Evolutionary conservation across 148 eudicot genomes (phyloP), one percentile per base, ranked within the genome.

Genomic region (Simmondsia chinensis): DNA sequence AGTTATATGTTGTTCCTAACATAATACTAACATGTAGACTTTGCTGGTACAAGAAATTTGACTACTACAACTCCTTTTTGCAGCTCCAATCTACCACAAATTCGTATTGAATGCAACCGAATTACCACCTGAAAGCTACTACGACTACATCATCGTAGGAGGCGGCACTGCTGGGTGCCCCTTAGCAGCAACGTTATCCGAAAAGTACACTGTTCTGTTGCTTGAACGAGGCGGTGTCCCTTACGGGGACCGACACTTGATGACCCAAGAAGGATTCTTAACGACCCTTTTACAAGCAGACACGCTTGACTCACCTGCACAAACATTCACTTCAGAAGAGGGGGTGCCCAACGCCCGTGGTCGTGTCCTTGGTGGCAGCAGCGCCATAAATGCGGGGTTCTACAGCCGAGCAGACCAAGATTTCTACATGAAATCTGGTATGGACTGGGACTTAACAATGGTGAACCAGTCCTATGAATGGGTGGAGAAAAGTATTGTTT

Each of bases 311-410:
- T 91, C 97, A 4, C 80, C 95, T 31, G 94, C 97, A 4, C 82
- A 82, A 26, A 69, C 80, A 4, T 91, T 91, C 53, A 79, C 73
- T 16, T 91, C 97, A 5, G 97, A 85, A 41, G 97, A 89, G 6
- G 94, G 95, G 0, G 97, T 91, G 9, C 95, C 88, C 6, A 91
- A 91, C 33, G 80, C 88, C 48, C 66, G 97, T n/a, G 97, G 97
- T 5, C 64, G 97, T 2, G 76, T 91, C 50, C 95, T 91, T 14
- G 97, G 97, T 2, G 97, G 97, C 10, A 85, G 97, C 55, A 91
- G 97, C 39, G 82, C 77, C 3, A 79, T 91, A 20, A 91, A 91
- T 22, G 97, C 97, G 0, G 95, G 95, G 9, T 85, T 91, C 39
- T 89, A 89, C 57, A 76, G 83, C 47, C 51, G 97, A 18, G 95